Evolutionary conservation across 306 rosid species (phyloP).

Genomic region (Casuarina cunninghamiana): DNA sequence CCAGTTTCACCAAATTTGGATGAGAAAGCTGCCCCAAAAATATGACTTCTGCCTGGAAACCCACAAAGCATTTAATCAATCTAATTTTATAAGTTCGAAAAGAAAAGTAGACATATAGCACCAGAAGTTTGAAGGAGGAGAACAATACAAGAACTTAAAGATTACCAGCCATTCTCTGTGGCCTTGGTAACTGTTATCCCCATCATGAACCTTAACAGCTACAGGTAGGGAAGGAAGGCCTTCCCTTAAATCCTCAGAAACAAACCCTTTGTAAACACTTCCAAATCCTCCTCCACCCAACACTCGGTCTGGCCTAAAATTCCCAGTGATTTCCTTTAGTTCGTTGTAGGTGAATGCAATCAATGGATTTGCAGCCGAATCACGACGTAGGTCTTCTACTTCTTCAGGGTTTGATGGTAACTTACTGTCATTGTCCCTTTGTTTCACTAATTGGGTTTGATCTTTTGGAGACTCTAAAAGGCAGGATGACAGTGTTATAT

Average conservation of each 20-base stretch:
- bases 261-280: constrained; percentile 88
- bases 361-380: constrained; percentile 82
- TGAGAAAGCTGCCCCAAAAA: constrained; percentile 99
- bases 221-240: constrained; percentile 68
- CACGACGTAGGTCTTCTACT: constrained; percentile 89
- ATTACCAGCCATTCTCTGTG: constrained; percentile 99
- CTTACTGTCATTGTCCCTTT: constrained; percentile 51
- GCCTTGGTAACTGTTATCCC: constrained; percentile 92
- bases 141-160: constrained; percentile 21
- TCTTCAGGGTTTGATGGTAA: constrained; percentile 91
- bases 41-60: constrained; percentile 94
- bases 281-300: constrained; percentile 99
- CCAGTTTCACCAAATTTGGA: constrained; percentile 89
- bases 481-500: constrained; percentile 21
- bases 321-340: constrained; percentile 66
- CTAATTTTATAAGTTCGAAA: constrained; percentile 11
- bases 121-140: constrained; percentile 1
- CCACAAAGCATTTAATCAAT: constrained; percentile 32
- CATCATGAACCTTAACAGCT: constrained; percentile 99
- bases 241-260: constrained; percentile 72
- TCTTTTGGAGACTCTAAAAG: constrained; percentile 58
- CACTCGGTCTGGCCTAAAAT: constrained; percentile 75
- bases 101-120: neutral
- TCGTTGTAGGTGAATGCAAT: constrained; percentile 75
- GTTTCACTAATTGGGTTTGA: constrained; percentile 41